Conservation (phyloP, 2,329 filamentous ascomycete genomes). For the Fusarium secorum region DNA sequence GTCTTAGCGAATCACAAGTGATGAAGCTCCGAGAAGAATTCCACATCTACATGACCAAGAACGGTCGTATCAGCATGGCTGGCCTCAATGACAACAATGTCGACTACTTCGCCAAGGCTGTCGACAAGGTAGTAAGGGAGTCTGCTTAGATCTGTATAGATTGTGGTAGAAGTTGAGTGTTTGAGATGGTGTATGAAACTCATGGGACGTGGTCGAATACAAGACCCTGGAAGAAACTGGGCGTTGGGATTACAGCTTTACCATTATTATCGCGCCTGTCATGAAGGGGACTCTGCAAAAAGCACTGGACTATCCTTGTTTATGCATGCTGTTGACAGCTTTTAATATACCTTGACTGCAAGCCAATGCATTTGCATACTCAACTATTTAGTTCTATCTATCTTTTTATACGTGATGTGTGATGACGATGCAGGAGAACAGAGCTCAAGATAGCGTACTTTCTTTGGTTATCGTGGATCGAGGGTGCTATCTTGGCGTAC, state of each 20-base stretch:
- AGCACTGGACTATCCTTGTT: constrained; percentile 38
- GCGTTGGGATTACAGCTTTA: constrained; percentile 39
- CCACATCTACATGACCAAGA: constrained; percentile 95
- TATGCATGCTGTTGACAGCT: constrained; percentile 24
- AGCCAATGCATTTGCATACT: constrained; percentile 26
- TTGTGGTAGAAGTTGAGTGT: constrained; percentile 13
- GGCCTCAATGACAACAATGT: constrained; percentile 93
- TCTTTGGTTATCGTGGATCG: neutral
- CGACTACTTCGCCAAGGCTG: constrained; percentile 89
- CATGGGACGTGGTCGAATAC: constrained; percentile 39
- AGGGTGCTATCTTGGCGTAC: constrained; percentile 15
- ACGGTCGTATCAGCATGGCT: constrained; percentile 97
- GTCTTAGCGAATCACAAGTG: constrained; percentile 77
- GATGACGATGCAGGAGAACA: neutral
- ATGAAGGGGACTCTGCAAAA: constrained; percentile 40
- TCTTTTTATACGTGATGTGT: neutral
- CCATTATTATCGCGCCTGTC: constrained; percentile 34
- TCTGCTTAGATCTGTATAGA: constrained; percentile 28
- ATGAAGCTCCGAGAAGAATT: constrained; percentile 71
- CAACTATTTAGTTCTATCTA: neutral
- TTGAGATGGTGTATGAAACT: constrained; percentile 36
- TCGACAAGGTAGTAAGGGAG: constrained; percentile 78
- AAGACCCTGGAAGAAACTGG: constrained; percentile 36
- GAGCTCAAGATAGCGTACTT: neutral
- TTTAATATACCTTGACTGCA: constrained; percentile 35